Conservation (phyloP, 441 rosid species). For the Gossypium gossypioides region DNA sequence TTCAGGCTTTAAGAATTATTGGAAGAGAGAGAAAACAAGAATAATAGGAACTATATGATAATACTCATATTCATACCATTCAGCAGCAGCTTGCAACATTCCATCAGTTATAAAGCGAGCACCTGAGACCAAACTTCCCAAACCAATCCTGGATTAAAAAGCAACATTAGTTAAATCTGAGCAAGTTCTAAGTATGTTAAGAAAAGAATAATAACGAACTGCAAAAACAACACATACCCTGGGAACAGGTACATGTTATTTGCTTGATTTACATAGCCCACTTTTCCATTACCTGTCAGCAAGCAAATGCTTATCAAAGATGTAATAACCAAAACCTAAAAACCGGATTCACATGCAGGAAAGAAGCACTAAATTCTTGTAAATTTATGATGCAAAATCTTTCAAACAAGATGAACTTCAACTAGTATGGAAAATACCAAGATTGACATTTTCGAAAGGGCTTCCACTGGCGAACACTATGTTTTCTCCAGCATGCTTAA, state of each 20-base stretch:
- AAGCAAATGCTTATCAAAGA: constrained; percentile 9
- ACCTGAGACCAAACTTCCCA: constrained; percentile 81
- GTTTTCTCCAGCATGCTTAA: constrained; percentile 83
- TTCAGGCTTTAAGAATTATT: neutral
- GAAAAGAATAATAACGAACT: neutral
- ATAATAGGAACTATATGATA: neutral
- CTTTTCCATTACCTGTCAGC: constrained; percentile 71
- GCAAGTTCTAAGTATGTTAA: constrained; percentile 13
- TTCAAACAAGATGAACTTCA: constrained; percentile 12
- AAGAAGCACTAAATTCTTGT: constrained; percentile 1
- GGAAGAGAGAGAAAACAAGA: neutral
- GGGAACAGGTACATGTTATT: constrained; percentile 99
- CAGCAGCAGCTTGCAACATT: constrained; percentile 86
- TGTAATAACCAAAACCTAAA: constrained; percentile 3
- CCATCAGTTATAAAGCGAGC: constrained; percentile 75
- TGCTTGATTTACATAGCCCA: constrained; percentile 96
- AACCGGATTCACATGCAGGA: neutral
- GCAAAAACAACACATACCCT: constrained; percentile 48
- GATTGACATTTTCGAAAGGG: constrained; percentile 74
- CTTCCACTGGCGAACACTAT: constrained; percentile 96
- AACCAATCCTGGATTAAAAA: constrained; percentile 58
- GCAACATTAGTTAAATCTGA: constrained; percentile 9
- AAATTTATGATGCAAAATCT: constrained; percentile 5
- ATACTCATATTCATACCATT: constrained; percentile 46
- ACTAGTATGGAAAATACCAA: constrained; percentile 39